Base-by-base conservation (phyloP, 257 asterid genomes). In the Cruciata laevipes region DNA sequence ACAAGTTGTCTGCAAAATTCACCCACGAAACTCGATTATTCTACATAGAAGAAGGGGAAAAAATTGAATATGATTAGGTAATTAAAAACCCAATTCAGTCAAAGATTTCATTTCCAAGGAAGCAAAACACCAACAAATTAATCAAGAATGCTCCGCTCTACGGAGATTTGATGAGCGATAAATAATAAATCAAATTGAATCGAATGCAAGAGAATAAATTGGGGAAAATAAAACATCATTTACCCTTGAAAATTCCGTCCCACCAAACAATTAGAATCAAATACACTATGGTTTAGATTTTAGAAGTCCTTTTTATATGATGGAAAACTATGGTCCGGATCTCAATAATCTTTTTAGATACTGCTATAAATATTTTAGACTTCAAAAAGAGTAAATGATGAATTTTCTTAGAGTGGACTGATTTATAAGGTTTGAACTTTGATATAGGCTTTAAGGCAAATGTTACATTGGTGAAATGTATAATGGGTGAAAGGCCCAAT, bases 171-270 rank as follows among this genome's bases (percentile, higher is more conserved):
- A 59, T 3, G 64, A 30, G 40, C 14, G 14, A 6, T 7, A 8
- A 58, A 7, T 2, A 27, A 59, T 14, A 12, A 25, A 71, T 42
- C 6, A 35, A 56, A 6, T 3, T 14, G 4, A 25, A 71, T 42
- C 6, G 53, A 56, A 6, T 3, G 37, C 6, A 30, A 56, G n/a
- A 49, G 56, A 49, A 49, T 7, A 23, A n/a, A 18, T 62, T 23
- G 17, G 52, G 18, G 38, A 3, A 68, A 73, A 40, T 53, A 58
- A 69, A 63, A 21, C 61, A 72, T 11, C 31, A 5, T 18, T 32
- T 52, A 55, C 42, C 62, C 87, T 82, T 66, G 85, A 52, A 61
- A 74, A 75, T 65, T 70, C 75, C 79, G 73, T 35, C 52, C 52
- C 7, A 44, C 52, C 14, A 44, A 4, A 44, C 17, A 6, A 44